Percentiles rank a stretch among this genome's conserved stretches.
Conservation (phyloP, 2,329 filamentous ascomycete genomes). For the Phoma sp. region DNA sequence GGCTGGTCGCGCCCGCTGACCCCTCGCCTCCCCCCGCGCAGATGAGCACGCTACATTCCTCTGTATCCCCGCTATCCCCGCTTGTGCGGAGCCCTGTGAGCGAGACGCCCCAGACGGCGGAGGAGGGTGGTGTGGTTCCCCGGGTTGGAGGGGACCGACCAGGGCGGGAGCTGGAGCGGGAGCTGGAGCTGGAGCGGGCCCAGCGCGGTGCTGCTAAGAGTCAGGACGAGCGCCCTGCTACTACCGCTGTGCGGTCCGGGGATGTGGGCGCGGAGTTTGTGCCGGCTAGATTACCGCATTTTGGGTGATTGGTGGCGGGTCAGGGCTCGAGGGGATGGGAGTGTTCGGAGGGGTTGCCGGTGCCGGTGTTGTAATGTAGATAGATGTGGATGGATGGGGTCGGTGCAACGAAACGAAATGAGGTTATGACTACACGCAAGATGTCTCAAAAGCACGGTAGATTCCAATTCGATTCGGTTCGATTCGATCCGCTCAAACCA, state of each 20-base stretch:
- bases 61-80: slow-evolving; percentile 17
- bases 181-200: no score
- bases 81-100: slow-evolving; percentile 25
- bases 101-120: slow-evolving; percentile 14
- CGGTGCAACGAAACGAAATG: no score
- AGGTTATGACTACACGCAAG: no score
- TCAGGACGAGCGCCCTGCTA: no score
- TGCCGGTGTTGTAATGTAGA: neutral
- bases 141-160: slow-evolving; percentile 19
- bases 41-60: slow-evolving; percentile 12
- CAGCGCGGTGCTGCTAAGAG: no score
- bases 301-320: slow-evolving; percentile 25
- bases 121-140: slow-evolving; percentile 27
- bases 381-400: neutral
- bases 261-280: slow-evolving; percentile 30
- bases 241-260: no score
- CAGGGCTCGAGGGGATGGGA: no score
- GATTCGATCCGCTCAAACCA: no score
- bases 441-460: no score
- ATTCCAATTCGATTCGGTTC: no score
- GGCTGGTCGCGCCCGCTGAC: slow-evolving; percentile 46
- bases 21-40: slow-evolving; percentile 6
- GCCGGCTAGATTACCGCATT: slow-evolving; percentile 44
- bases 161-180: no score
- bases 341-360: no score